These are phyloP conservation scores for Trypanosoma congolense DNA, from an alignment of 208 protist species.

Conservation along the genomic window DNA sequence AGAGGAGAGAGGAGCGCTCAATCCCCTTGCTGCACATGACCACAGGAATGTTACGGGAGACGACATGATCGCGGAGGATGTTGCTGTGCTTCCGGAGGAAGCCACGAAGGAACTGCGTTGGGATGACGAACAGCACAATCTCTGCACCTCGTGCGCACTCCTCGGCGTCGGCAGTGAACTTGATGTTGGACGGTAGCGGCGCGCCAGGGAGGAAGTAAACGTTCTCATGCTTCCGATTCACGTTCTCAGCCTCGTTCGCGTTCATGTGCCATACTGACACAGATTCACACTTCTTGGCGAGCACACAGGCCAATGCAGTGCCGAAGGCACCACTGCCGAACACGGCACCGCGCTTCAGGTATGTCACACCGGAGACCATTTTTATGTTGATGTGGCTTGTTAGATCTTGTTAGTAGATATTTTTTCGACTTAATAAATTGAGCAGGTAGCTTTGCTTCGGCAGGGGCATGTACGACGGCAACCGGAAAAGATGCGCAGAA, in stretches of 20 bases:
- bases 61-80: constrained; percentile 34
- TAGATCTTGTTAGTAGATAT: too few relatives aligned
- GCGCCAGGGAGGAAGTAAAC: constrained; percentile 67
- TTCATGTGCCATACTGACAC: constrained; percentile 80
- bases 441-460: too few relatives aligned
- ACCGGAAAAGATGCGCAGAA: too few relatives aligned
- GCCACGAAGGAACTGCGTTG: constrained; percentile 78
- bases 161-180: constrained; percentile 51
- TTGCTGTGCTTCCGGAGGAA: constrained; percentile 58
- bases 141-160: constrained; percentile 45
- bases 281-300: constrained; percentile 61
- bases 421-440: too few relatives aligned
- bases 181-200: constrained; percentile 52
- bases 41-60: constrained; percentile 44
- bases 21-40: constrained; percentile 84
- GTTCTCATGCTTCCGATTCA: constrained; percentile 78
- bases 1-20: constrained; percentile 70
- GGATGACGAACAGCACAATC: constrained; percentile 82
- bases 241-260: constrained; percentile 39
- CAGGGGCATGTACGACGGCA: too few relatives aligned
- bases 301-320: constrained; percentile 57
- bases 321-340: constrained; percentile 86
- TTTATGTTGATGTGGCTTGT: background rate
- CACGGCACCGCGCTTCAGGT: constrained; percentile 56
- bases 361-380: constrained; percentile 28